Conservation (phyloP, 306 rosid genomes). For the Cucurbita ficifolia region DNA sequence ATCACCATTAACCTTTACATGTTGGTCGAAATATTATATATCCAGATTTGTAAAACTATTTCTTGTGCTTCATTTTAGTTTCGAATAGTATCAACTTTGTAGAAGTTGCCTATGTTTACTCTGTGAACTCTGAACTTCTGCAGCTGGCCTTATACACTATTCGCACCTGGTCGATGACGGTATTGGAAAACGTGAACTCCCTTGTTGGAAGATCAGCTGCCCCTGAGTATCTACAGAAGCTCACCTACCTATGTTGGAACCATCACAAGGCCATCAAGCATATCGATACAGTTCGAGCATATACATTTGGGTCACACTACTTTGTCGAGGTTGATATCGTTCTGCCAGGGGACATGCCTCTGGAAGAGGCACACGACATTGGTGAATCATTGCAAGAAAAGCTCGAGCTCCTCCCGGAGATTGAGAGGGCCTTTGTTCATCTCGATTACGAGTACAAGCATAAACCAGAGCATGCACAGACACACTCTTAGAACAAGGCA, state of each 20-base stretch:
- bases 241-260: slow-evolving; percentile 95
- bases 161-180: slow-evolving; percentile 92
- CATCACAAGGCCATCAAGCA: slow-evolving; percentile 75
- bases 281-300: slow-evolving; percentile 84
- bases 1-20: background rate
- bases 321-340: slow-evolving; percentile 96
- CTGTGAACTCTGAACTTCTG: slow-evolving; percentile 4
- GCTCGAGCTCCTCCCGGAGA: slow-evolving; percentile 75
- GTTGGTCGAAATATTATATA: background rate
- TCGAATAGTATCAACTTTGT: background rate
- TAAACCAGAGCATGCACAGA: slow-evolving; percentile 89
- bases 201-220: slow-evolving; percentile 86
- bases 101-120: background rate
- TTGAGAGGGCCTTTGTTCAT: slow-evolving; percentile 94
- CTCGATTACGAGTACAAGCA: slow-evolving; percentile 85
- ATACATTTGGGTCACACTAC: slow-evolving; percentile 92
- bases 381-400: slow-evolving; percentile 85
- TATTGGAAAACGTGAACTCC: slow-evolving; percentile 83
- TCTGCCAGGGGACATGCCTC: slow-evolving; percentile 68
- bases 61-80: background rate
- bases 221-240: slow-evolving; percentile 83
- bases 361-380: slow-evolving; percentile 87
- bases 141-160: slow-evolving; percentile 92
- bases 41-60: background rate
- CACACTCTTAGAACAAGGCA: slow-evolving; percentile 26